These are phyloP conservation scores for Lepidium campestre DNA, from an alignment of 441 rosid genomes.

Conservation along the genomic window DNA sequence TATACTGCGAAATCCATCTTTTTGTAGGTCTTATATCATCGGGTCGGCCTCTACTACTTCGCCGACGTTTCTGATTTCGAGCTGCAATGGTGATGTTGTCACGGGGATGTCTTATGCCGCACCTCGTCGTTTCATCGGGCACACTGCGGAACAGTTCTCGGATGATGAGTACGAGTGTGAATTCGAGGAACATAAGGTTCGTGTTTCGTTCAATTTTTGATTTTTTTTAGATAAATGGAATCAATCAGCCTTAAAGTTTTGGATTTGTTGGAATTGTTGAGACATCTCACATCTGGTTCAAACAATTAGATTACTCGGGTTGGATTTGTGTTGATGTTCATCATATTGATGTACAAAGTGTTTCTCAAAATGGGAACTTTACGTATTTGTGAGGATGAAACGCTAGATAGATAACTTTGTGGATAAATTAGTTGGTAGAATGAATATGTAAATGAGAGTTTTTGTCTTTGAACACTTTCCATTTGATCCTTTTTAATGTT, in stretches of 20 bases:
- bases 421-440: not conserved
- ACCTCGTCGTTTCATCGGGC: conserved; percentile 39
- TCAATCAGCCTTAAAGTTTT: not conserved
- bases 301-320: not conserved
- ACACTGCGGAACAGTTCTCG: conserved; percentile 85
- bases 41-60: conserved; percentile 20
- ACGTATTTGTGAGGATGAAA: conserved; percentile 3
- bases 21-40: not conserved
- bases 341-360: not conserved
- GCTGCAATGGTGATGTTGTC: not conserved
- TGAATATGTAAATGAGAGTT: not conserved
- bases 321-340: not conserved
- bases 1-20: conserved; percentile 13
- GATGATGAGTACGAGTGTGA: conserved; percentile 93
- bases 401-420: not conserved
- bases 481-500: not conserved
- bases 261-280: not conserved
- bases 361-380: conserved; percentile 6
- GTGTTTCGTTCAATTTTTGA: conserved; percentile 1
- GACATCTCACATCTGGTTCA: not conserved
- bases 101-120: not conserved
- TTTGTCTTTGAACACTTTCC: not conserved
- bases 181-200: conserved; percentile 79
- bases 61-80: conserved; percentile 21
- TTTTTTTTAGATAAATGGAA: not conserved